Evolutionary conservation across 1,284 basidiomycete species (phyloP), one percentile per base, ranked within the genome.

Genomic region (Cystobasidium slooffiae): DNA sequence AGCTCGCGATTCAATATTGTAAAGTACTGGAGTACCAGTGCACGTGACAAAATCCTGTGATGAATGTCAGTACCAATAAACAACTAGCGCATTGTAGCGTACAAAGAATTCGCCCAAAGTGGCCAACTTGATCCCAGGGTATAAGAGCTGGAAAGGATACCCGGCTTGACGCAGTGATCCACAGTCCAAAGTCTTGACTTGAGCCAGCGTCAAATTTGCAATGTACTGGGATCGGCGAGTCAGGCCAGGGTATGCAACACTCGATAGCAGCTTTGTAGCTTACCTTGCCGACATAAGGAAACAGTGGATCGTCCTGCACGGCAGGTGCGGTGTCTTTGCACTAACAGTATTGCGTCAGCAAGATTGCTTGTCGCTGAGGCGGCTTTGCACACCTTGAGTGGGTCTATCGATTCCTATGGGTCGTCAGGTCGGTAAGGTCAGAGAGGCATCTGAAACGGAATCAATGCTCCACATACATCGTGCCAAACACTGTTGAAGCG

Each of bases 91-190:
- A 51, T 24, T 8, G 67, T 1, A 20, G 31, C 58, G 51, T 24
- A 88, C 86, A 78, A 93, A 91, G 12, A 91, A 83, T 81, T 92
- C 90, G 76, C 85, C 81, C 44, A 92, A 82, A 1, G 91, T 92
- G 6, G 90, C 87, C 70, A 93, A 87, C 74, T 86, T 88, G 39
- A 88, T 88, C 16, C 88, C 87, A 0, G 90, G 88, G 78, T 88
- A 89, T 14, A 66, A 70, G 66, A 84, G 87, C 79, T 83, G 78
- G 0, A 81, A 72, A 88, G 90, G 89, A 78, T 87, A 91, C 70
- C 85, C 84, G 10, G 81, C 78, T 63, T 87, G 86, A 44, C 90
- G 86, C 77, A 86, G 84, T n/a, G 89, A 89, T 53, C 90, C 91
- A 46, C 65, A 65, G 39, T 75, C 69, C 4, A 76, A 52, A 22